These are phyloP conservation scores for Centrapalus pauciflorus DNA, from an alignment of 129 eudicot species.

Conservation along the genomic window DNA sequence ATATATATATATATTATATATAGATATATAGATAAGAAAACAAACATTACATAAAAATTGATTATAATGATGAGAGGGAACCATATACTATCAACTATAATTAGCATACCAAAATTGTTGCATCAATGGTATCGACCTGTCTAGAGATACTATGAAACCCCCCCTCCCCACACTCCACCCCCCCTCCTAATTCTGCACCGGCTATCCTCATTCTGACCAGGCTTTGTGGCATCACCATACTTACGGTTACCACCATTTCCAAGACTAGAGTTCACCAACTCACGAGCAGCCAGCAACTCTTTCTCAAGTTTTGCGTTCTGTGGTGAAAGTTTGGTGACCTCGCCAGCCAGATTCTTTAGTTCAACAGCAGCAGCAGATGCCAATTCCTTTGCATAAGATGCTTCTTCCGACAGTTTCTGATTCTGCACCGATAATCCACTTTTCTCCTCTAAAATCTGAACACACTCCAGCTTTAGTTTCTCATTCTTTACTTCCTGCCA, in stretches of 20 bases:
- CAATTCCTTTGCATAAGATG: conserved; percentile 91
- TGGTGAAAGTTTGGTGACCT: conserved; percentile 79
- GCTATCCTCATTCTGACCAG: conserved; percentile 58
- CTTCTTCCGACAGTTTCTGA: conserved; percentile 89
- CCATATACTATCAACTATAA: too few species aligned
- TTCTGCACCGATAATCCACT: conserved; percentile 87
- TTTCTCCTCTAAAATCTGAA: conserved; percentile 69
- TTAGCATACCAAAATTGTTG: too few species aligned
- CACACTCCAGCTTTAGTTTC: conserved; percentile 64
- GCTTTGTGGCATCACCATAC: conserved; percentile 37
- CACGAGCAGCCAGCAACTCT: conserved; percentile 65
- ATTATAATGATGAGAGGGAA: too few species aligned
- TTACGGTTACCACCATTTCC: conserved; percentile 53
- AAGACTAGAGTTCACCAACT: conserved; percentile 38
- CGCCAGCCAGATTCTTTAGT: conserved; percentile 81
- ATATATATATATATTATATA: too few species aligned
- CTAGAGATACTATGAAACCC: too few species aligned
- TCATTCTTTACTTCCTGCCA: conserved; percentile 83
- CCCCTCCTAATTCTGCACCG: too few species aligned
- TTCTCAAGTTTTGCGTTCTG: conserved; percentile 80
- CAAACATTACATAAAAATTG: too few species aligned
- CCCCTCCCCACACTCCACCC: too few species aligned
- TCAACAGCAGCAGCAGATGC: conserved; percentile 98
- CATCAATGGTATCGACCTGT: too few species aligned
- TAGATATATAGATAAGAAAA: too few species aligned